Evolutionary conservation across 108 stramenopile genomes (phyloP).

Genomic region (Schizochytrium sp.): DNA sequence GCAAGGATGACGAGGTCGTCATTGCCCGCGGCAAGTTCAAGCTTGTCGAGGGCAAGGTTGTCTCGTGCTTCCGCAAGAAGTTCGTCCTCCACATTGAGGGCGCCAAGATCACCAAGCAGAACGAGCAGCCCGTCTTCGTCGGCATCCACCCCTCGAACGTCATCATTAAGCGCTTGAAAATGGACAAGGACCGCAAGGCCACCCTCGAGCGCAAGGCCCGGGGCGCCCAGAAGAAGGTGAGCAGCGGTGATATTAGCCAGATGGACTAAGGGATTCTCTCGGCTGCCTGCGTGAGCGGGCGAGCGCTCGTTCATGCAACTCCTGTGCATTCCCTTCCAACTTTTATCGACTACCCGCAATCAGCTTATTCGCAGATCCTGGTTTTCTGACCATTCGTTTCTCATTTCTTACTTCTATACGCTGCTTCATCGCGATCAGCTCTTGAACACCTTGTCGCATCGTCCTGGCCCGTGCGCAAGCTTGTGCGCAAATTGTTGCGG

Average conservation of each 20-base stretch:
- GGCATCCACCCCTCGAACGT: constrained; percentile 89
- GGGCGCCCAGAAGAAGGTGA: constrained; percentile 36
- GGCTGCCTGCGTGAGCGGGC: neutral
- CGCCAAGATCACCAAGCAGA: constrained; percentile 91
- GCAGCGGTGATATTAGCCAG: neutral
- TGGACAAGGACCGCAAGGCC: constrained; percentile 97
- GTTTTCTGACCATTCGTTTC: too few relatives aligned
- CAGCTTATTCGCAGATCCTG: too few relatives aligned
- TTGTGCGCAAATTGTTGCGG: neutral
- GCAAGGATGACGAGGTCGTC: constrained; percentile 94
- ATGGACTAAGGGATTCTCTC: neutral
- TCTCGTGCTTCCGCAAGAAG: constrained; percentile 87
- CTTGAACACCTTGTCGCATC: neutral
- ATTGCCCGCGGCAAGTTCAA: constrained; percentile 61
- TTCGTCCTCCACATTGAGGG: constrained; percentile 96
- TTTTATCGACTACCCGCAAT: neutral
- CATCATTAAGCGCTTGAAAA: constrained; percentile 94
- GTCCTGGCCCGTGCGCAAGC: neutral
- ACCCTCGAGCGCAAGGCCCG: constrained; percentile 84
- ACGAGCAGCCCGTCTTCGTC: constrained; percentile 73
- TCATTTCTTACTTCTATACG: neutral
- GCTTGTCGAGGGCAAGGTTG: constrained; percentile 91
- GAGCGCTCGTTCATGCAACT: too few relatives aligned
- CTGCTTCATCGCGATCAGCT: neutral
- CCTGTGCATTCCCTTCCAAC: too few relatives aligned